Base-by-base conservation (phyloP, 306 rosid species). In the Vigna reflexopilosa region DNA sequence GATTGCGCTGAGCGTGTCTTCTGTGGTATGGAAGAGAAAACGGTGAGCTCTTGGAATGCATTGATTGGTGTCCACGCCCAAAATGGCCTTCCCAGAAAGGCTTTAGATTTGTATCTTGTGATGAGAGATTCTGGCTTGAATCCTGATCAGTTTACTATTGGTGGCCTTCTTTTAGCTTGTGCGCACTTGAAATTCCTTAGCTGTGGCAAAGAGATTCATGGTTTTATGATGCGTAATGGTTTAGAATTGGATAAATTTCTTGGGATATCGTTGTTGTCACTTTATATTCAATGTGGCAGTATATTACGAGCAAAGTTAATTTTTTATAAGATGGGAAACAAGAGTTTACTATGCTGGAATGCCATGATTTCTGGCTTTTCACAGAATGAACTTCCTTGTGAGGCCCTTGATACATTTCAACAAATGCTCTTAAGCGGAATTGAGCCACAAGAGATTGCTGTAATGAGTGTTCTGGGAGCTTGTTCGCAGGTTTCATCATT, bases 11-110 rank as follows among this genome's bases (percentile, higher is more conserved):
- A 87, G 75, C 75, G 52, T 40, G 92, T 90, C 17, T 93, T 93
- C 36, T 55, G 13, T 80, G 84, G 83, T 49, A 87, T 90, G 73
- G 74, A 77, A 73, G 65, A n/a, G 0, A 90, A 85, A 85, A 83
- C 92, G 4, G 93, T 87, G 57, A 87, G 88, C 86, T 85, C 97
- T 56, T 93, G 97, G 96, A 93, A 93, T 66, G 97, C 98, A 13
- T 34, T 93, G 63, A 90, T 90, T 50, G 90, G 93, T 1, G 92
- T 87, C 22, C 80, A 47, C 72, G 91, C 89, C 0, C 97, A 90
- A 81, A 93, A 93, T 82, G 96, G 96, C 50, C 86, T 87, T 83
- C 92, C 97, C 26, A 12, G 64, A 66, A 86, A 74, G 67, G 96
- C 97, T 72, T 87, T 91, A 40, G 92, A 87, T 36, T 82, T 87